Conservation (phyloP, 2,329 filamentous ascomycete species). For the Epichloe aotearoae region DNA sequence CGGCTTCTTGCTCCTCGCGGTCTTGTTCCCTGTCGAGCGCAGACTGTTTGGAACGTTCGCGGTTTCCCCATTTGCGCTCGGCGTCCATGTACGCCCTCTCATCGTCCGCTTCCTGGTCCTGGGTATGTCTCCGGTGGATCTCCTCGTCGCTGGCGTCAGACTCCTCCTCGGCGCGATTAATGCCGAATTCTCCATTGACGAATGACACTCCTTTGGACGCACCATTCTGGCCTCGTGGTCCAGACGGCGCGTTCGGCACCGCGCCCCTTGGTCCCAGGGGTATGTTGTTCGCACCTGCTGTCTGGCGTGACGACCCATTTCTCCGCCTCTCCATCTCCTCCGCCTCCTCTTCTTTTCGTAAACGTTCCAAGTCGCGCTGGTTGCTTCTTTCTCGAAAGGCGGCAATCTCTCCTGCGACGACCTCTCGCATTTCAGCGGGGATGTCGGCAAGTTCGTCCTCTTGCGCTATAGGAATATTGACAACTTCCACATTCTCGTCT, state of each 20-base stretch:
- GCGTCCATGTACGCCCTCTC: conserved; percentile 76
- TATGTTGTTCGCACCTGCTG: conserved; percentile 47
- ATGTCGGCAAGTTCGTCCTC: conserved; percentile 95
- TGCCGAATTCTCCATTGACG: conserved; percentile 59
- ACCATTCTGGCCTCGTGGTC: conserved; percentile 53
- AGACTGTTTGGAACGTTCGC: conserved; percentile 70
- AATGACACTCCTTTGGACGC: conserved; percentile 49
- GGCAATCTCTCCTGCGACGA: conserved; percentile 84
- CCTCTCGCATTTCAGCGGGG: conserved; percentile 88
- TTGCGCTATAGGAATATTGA: conserved; percentile 74
- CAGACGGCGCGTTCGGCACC: conserved; percentile 61
- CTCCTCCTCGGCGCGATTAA: conserved; percentile 68
- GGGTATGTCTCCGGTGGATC: conserved; percentile 57
- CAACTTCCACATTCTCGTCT: conserved; percentile 63
- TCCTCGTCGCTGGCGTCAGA: conserved; percentile 81
- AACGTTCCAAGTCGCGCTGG: conserved; percentile 73
- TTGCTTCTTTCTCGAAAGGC: conserved; percentile 89
- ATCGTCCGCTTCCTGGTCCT: conserved; percentile 59
- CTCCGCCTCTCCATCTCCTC: conserved; percentile 73
- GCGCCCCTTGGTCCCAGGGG: conserved; percentile 25
- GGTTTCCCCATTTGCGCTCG: conserved; percentile 80
- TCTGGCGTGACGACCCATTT: conserved; percentile 49
- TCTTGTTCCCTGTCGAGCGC: conserved; percentile 76
- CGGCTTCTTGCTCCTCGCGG: conserved; percentile 63
- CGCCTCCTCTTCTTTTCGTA: conserved; percentile 81